Percentiles rank a stretch among this genome's conserved stretches.
Evolutionary conservation across 2,329 filamentous ascomycete species (phyloP).

Genomic region (Dendrostoma leiphaemia): DNA sequence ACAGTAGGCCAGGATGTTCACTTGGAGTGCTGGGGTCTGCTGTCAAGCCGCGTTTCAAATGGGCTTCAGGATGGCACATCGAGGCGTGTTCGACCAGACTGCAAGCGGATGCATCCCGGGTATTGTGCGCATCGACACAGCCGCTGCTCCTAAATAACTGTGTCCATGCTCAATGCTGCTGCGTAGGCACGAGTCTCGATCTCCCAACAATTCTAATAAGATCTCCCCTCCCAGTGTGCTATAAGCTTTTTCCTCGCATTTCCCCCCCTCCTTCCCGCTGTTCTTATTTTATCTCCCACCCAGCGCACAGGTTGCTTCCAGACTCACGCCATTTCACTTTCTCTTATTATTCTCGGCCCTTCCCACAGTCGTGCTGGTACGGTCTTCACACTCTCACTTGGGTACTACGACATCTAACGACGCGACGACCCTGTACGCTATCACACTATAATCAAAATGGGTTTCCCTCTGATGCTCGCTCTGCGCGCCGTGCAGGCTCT

Average conservation of each 20-base stretch:
- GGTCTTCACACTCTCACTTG: conserved; percentile 16
- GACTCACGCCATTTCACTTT: conserved; percentile 15
- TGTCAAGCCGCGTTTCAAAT: conserved; percentile 26
- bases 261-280: neutral
- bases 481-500: conserved; percentile 45
- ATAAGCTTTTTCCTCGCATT: conserved; percentile 19
- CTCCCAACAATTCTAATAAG: conserved; percentile 13
- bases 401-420: conserved; percentile 12
- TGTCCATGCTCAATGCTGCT: conserved; percentile 6
- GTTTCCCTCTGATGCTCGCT: conserved; percentile 37
- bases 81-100: conserved; percentile 10
- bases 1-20: neutral
- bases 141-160: conserved; percentile 7
- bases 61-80: conserved; percentile 26
- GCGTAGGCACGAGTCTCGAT: conserved; percentile 3
- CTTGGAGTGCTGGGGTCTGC: neutral
- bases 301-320: conserved; percentile 26
- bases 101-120: conserved; percentile 8
- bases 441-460: conserved; percentile 33
- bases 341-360: conserved; percentile 19
- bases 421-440: conserved; percentile 5
- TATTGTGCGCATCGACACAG: conserved; percentile 16
- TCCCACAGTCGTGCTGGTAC: conserved; percentile 6
- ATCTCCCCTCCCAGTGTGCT: conserved; percentile 11
- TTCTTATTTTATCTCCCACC: conserved; percentile 18